These are phyloP conservation scores for Fraxinus nigra DNA, from an alignment of 305 asterid genomes.

Conservation along the genomic window DNA sequence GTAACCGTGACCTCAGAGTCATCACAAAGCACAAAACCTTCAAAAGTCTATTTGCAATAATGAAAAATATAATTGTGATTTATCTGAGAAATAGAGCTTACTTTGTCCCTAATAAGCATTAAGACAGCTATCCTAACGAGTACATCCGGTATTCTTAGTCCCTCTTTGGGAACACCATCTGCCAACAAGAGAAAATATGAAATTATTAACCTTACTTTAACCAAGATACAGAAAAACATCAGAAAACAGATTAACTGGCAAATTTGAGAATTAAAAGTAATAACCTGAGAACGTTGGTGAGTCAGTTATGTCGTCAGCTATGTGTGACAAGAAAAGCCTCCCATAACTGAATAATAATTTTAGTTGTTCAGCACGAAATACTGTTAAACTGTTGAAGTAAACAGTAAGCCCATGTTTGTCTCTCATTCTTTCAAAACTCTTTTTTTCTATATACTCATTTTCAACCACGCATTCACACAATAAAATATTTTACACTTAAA, in stretches of 20 bases:
- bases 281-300: slow-evolving; percentile 85
- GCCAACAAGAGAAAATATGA: slow-evolving; percentile 36
- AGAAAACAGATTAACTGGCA: slow-evolving; percentile 19
- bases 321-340: slow-evolving; percentile 70
- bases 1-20: neutral
- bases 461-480: neutral
- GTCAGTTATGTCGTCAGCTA: slow-evolving; percentile 68
- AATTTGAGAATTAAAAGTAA: slow-evolving; percentile 20
- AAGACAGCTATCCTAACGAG: slow-evolving; percentile 85
- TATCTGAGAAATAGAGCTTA: slow-evolving; percentile 32
- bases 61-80: neutral
- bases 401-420: neutral
- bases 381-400: neutral
- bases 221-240: neutral
- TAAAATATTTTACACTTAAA: neutral
- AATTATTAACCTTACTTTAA: slow-evolving; percentile 19
- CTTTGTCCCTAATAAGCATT: slow-evolving; percentile 76
- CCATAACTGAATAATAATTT: slow-evolving; percentile 63
- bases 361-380: slow-evolving; percentile 14
- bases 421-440: neutral
- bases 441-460: neutral
- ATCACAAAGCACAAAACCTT: neutral
- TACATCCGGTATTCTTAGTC: slow-evolving; percentile 83
- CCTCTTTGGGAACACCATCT: slow-evolving; percentile 99
- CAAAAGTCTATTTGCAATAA: neutral